phyloP scores from a whole-genome alignment of 495 filamentous ascomycete species.

The Bacidia rubella region DNA sequence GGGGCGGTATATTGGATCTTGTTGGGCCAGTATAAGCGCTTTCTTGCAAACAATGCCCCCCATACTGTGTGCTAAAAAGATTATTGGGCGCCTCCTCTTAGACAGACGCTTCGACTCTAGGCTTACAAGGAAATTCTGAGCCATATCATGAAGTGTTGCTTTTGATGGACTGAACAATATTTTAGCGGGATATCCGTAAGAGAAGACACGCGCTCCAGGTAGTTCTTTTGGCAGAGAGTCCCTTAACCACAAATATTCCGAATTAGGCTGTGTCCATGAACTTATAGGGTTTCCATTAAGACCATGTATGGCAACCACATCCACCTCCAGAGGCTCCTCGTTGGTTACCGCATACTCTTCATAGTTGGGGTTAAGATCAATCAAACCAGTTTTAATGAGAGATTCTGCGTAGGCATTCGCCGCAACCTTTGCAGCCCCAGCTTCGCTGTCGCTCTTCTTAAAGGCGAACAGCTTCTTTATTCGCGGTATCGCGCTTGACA shows the following conservation, averaged over 20 bases:
- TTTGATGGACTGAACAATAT: slow-evolving; percentile 4
- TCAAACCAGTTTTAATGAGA: background rate
- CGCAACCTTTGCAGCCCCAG: too few species aligned
- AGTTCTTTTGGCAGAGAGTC: slow-evolving; percentile 12
- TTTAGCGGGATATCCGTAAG: slow-evolving; percentile 20
- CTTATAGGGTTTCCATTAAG: slow-evolving; percentile 2
- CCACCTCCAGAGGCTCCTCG: slow-evolving; percentile 2
- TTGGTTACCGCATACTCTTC: background rate
- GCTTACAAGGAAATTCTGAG: background rate
- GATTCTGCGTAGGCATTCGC: too few species aligned
- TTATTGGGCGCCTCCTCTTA: slow-evolving; percentile 28
- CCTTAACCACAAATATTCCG: slow-evolving; percentile 5
- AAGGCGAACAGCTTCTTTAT: too few species aligned
- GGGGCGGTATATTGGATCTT: background rate
- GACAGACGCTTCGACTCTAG: background rate
- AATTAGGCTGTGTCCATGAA: slow-evolving; percentile 5
- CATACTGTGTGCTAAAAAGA: slow-evolving; percentile 51
- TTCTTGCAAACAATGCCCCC: slow-evolving; percentile 48
- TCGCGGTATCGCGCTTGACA: too few species aligned
- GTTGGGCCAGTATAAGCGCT: slow-evolving; percentile 5
- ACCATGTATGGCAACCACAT: slow-evolving; percentile 6
- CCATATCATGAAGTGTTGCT: slow-evolving; percentile 4
- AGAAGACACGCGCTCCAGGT: slow-evolving; percentile 20
- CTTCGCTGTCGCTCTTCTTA: too few species aligned
- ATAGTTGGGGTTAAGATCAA: background rate